phyloP scores from a whole-genome alignment of 352 stramenopile species.

The Hyaloperonospora arabidopsidis region DNA sequence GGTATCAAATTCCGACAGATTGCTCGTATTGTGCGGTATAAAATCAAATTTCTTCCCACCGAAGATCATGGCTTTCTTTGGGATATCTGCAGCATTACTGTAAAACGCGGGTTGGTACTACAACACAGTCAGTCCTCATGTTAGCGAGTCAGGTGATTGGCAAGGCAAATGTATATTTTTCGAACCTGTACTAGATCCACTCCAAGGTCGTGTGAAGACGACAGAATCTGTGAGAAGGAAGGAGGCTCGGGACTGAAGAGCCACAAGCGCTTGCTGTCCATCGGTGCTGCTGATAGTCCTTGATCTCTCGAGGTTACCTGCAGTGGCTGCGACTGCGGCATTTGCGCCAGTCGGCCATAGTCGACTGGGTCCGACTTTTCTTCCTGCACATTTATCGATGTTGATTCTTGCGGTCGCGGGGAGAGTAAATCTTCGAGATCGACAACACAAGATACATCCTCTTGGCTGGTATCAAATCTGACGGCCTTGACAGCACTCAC shows the following conservation, averaged over 20 bases:
- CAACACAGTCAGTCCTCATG: not conserved
- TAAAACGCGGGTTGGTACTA: conserved; percentile 58
- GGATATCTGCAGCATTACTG: conserved; percentile 47
- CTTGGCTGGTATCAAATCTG: conserved; percentile 16
- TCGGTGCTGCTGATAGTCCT: conserved; percentile 3
- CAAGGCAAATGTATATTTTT: conserved; percentile 6
- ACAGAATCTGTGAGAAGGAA: conserved; percentile 32
- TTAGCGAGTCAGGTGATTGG: not conserved
- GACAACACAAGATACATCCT: conserved; percentile 34
- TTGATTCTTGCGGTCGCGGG: conserved; percentile 30
- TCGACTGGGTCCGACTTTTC: conserved; percentile 45
- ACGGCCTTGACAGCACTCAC: conserved; percentile 12
- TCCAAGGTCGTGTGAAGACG: conserved; percentile 36
- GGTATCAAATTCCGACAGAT: conserved; percentile 49
- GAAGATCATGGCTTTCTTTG: conserved; percentile 66
- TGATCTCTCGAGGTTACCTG: conserved; percentile 9
- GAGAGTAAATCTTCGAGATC: conserved; percentile 64
- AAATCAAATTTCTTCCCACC: conserved; percentile 68
- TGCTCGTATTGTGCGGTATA: conserved; percentile 22
- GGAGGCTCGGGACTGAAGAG: conserved; percentile 39
- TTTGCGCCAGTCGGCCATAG: conserved; percentile 29
- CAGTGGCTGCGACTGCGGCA: conserved; percentile 33
- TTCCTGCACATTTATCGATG: conserved; percentile 12
- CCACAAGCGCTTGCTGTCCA: conserved; percentile 33
- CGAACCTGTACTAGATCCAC: conserved; percentile 36